Conservation (phyloP, 139 green algal genomes). For the Chlamydomonas incerta region DNA sequence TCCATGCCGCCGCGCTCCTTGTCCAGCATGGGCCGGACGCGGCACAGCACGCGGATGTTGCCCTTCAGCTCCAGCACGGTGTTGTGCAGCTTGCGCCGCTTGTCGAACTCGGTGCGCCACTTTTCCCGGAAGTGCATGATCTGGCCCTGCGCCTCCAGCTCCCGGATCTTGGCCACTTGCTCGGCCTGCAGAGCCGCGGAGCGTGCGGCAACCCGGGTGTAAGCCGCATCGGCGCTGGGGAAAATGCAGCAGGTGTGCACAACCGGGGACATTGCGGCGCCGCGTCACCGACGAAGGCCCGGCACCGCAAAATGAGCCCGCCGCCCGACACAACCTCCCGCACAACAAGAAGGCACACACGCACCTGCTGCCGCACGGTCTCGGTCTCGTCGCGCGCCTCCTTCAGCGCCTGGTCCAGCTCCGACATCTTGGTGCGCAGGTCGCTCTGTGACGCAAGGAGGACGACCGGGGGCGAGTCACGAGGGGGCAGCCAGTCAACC, state of each 20-base stretch:
- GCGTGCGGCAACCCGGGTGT: too few relatives aligned
- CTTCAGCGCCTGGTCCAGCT: background rate
- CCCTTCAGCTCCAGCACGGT: slow-evolving; percentile 66
- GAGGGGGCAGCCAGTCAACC: too few relatives aligned
- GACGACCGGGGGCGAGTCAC: too few relatives aligned
- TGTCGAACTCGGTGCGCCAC: slow-evolving; percentile 69
- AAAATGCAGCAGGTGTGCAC: too few relatives aligned
- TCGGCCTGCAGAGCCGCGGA: too few relatives aligned
- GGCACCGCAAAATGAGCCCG: too few relatives aligned
- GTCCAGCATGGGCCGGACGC: slow-evolving; percentile 62
- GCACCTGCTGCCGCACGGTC: slow-evolving; percentile 12
- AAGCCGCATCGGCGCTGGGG: too few relatives aligned
- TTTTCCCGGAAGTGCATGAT: slow-evolving; percentile 59
- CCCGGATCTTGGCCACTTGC: slow-evolving; percentile 32
- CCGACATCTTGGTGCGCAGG: slow-evolving; percentile 13
- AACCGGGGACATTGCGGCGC: background rate
- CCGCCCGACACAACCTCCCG: too few relatives aligned
- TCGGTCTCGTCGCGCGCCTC: slow-evolving; percentile 22
- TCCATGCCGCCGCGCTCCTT: slow-evolving; percentile 42
- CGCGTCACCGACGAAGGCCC: too few relatives aligned
- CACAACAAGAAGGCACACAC: too few relatives aligned
- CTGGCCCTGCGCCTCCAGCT: slow-evolving; percentile 54
- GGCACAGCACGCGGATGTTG: slow-evolving; percentile 74
- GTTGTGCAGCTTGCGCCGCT: slow-evolving; percentile 65
- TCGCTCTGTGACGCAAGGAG: slow-evolving; percentile 21